These are phyloP conservation scores for Russula virescens DNA, from an alignment of 768 basidiomycete genomes.

Conservation along the genomic window DNA sequence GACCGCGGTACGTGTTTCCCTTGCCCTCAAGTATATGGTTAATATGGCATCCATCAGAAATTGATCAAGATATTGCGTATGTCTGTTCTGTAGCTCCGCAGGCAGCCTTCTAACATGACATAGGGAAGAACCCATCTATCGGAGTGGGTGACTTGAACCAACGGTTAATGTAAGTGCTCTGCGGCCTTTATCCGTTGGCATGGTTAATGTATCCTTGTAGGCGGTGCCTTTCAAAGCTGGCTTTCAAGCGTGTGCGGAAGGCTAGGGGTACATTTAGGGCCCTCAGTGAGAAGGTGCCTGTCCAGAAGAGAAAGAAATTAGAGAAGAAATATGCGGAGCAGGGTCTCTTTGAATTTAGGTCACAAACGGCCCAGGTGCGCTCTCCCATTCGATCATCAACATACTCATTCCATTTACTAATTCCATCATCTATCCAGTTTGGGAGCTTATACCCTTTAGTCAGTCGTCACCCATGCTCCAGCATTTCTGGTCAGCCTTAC, in stretches of 20 bases:
- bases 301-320: neutral
- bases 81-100: neutral
- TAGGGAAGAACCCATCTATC: conserved; percentile 10
- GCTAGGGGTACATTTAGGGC: neutral
- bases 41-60: neutral
- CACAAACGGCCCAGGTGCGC: conserved; percentile 11
- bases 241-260: conserved; percentile 5
- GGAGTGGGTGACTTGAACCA: neutral
- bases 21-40: neutral
- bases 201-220: neutral
- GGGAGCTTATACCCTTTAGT: conserved; percentile 12
- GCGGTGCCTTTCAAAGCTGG: neutral
- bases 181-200: neutral
- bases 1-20: conserved; percentile 9
- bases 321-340: neutral
- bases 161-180: conserved; percentile 3
- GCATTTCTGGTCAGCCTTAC: neutral
- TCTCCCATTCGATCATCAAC: neutral
- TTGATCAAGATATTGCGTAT: conserved; percentile 10
- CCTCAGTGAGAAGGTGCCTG: neutral
- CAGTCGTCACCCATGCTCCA: neutral
- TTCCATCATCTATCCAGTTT: neutral
- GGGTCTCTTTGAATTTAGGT: neutral
- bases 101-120: neutral
- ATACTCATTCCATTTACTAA: neutral